These are phyloP conservation scores for Emericellopsis cladophorae DNA, from an alignment of 2,329 filamentous ascomycete species.

Conservation along the genomic window DNA sequence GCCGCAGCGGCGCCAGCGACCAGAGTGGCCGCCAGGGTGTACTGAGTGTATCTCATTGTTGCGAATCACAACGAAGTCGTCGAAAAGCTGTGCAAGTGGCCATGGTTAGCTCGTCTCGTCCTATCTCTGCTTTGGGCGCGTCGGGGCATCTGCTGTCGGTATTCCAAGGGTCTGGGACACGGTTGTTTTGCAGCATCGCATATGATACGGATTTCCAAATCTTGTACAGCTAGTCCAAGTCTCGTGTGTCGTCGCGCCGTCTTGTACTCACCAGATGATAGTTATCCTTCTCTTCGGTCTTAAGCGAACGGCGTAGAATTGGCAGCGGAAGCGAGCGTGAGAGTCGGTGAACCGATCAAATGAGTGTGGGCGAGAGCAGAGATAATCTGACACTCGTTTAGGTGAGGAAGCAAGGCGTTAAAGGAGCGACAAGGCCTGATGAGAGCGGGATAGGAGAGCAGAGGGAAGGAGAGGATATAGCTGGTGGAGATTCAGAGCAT, in stretches of 20 bases:
- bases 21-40: constrained; percentile 39
- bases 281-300: not conserved
- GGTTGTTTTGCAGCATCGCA: too few relatives aligned
- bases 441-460: constrained; percentile 3
- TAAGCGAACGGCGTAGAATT: constrained; percentile 9
- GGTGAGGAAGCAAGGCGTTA: constrained; percentile 25
- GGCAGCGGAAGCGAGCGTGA: constrained; percentile 15
- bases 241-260: too few relatives aligned
- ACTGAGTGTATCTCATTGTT: constrained; percentile 35
- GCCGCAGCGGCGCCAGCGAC: constrained; percentile 42
- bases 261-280: not conserved
- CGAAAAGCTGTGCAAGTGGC: not conserved
- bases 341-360: constrained; percentile 19
- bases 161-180: too few relatives aligned
- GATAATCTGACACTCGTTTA: constrained; percentile 31
- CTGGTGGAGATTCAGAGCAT: not conserved
- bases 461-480: constrained; percentile 9
- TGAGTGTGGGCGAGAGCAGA: constrained; percentile 42
- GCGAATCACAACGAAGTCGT: not conserved
- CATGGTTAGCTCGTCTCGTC: not conserved
- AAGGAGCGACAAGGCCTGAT: constrained; percentile 10
- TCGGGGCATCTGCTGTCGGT: too few relatives aligned
- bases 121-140: not conserved
- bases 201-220: too few relatives aligned
- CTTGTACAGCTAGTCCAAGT: too few relatives aligned